Conservation (phyloP, 257 asterid genomes). For the Forsythia viridissima region DNA sequence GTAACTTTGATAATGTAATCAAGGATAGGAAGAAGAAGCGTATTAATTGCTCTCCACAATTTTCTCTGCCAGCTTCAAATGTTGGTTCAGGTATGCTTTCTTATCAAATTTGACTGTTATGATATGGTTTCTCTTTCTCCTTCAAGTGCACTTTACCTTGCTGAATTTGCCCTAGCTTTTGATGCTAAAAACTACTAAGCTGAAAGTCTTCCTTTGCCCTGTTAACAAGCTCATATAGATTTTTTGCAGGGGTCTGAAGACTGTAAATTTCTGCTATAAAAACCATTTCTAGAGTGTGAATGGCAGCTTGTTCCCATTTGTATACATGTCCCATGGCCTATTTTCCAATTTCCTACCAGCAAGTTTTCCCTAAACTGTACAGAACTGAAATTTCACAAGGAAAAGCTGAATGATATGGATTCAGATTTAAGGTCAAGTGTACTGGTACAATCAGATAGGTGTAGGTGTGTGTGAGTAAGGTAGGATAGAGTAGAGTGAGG, state of each 20-base stretch:
- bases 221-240: slow-evolving; percentile 31
- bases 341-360: slow-evolving; percentile 41
- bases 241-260: slow-evolving; percentile 39
- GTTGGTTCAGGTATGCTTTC: slow-evolving; percentile 30
- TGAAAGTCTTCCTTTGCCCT: slow-evolving; percentile 42
- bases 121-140: not conserved
- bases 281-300: slow-evolving; percentile 44
- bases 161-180: slow-evolving; percentile 45
- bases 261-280: slow-evolving; percentile 38
- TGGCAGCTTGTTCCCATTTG: slow-evolving; percentile 38
- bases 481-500: too few relatives aligned
- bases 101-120: not conserved
- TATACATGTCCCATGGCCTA: slow-evolving; percentile 30
- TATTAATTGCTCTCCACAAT: slow-evolving; percentile 13
- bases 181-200: slow-evolving; percentile 41
- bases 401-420: too few relatives aligned
- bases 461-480: too few relatives aligned
- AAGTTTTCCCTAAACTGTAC: slow-evolving; percentile 39
- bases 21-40: slow-evolving; percentile 23
- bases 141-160: not conserved
- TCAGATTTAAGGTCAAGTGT: too few relatives aligned
- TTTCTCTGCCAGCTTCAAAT: slow-evolving; percentile 20
- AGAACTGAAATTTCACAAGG: slow-evolving; percentile 17
- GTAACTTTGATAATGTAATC: slow-evolving; percentile 5
- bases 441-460: too few relatives aligned